Evolutionary conservation across 352 stramenopile genomes (phyloP), one percentile per base, ranked within the genome.

Genomic region (Phytopythium vexans): DNA sequence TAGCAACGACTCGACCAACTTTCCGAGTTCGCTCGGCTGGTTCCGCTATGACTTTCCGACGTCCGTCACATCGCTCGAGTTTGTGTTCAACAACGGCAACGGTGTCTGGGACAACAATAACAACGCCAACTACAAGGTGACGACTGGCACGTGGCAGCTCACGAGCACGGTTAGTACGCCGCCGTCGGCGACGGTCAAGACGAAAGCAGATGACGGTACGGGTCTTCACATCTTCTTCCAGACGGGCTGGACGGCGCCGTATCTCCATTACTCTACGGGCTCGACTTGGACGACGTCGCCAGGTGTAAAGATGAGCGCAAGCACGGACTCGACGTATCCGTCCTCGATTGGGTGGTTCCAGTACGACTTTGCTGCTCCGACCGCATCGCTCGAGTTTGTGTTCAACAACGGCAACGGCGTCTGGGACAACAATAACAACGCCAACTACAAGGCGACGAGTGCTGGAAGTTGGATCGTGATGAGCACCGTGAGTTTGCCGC

Each of bases 401-500:
- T 77, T 80, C 46, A 80, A 75, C 64, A 67, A 77, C 16, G 64
- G 64, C 8, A 62, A 69, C 11, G 70, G 64, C 7, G 41, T 49
- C n/a, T 80, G 70, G 70, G 67, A 80, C 49, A 77, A 75, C 47
- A 74, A 73, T 51, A 62, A 62, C 27, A 65, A 67, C 44, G 53
- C 40, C 15, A 77, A 80, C 59, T 80, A 72, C 61, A 77, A 79
- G 52, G 49, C 77, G 31, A 51, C 39, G 0, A 62, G 54, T 7
- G 58, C 68, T 4, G 73, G 73, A 3, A 71, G 45, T 31, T 82
- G 64, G 52, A 64, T 69, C 11, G 49, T 76, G 43, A 65, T 60
- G 48, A 77, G 68, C 38, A 60, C 54, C 2, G 60, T 74, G 6
- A 68, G 64, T 6, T 38, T 66, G 0, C 66, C 66, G 8, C 31